Evolutionary conservation across 345 rosid genomes (phyloP).

Genomic region (Moricandia moricandioides): DNA sequence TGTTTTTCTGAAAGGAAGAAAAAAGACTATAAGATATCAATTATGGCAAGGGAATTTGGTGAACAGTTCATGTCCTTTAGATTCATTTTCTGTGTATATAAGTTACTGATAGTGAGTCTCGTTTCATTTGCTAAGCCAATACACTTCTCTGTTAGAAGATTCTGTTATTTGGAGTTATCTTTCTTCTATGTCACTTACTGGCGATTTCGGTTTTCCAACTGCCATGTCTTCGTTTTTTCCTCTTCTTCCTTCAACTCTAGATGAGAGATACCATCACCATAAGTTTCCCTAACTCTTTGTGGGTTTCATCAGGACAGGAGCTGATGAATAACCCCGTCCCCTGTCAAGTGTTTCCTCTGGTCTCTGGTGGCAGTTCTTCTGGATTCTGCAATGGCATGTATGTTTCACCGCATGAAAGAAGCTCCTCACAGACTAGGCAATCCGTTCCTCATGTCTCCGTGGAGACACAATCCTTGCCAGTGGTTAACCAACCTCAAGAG

Average conservation of each 20-base stretch:
- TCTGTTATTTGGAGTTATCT: not conserved
- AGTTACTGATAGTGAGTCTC: slow-evolving; percentile 23
- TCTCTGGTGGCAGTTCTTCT: slow-evolving; percentile 34
- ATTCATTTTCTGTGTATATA: slow-evolving; percentile 15
- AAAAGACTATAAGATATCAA: slow-evolving; percentile 6
- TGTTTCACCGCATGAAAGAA: slow-evolving; percentile 41
- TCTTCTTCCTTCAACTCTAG: slow-evolving; percentile 34
- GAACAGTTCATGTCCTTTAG: slow-evolving; percentile 2
- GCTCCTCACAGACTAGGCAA: slow-evolving; percentile 44
- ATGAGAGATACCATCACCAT: slow-evolving; percentile 36
- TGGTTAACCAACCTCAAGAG: slow-evolving; percentile 41
- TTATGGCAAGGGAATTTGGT: not conserved
- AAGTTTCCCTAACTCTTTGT: slow-evolving; percentile 43
- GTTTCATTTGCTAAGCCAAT: slow-evolving; percentile 15
- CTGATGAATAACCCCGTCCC: slow-evolving; percentile 39
- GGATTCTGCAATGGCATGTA: slow-evolving; percentile 36
- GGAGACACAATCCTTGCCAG: slow-evolving; percentile 38
- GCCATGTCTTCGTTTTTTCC: slow-evolving; percentile 48
- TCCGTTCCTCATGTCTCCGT: slow-evolving; percentile 38
- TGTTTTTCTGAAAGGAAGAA: not conserved
- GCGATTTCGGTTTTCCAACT: slow-evolving; percentile 24
- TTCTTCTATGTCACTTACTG: slow-evolving; percentile 23
- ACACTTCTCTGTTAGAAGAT: slow-evolving; percentile 8
- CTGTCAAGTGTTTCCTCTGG: slow-evolving; percentile 43
- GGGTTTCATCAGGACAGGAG: slow-evolving; percentile 50